Conservation (phyloP, 2,329 filamentous ascomycete genomes). For the Parastagonospora avenae region DNA sequence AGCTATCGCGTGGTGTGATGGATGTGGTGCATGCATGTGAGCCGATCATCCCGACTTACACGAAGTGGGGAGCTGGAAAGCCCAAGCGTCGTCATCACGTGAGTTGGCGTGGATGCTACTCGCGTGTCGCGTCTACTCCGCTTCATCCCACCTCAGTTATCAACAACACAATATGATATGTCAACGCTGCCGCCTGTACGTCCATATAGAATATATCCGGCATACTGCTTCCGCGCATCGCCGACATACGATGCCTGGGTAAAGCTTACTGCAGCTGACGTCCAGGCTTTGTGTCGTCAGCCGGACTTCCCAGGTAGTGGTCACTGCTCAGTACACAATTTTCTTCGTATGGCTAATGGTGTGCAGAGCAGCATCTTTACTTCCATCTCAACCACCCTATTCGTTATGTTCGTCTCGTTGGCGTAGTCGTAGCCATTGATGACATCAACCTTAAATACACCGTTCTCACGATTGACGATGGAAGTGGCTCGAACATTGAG, state of each 20-base stretch:
- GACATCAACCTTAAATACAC: constrained; percentile 48
- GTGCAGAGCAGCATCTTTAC: constrained; percentile 59
- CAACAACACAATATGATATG: constrained; percentile 37
- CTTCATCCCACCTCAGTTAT: constrained; percentile 11
- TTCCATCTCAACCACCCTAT: constrained; percentile 61
- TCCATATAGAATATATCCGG: constrained; percentile 56
- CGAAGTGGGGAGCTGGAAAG: constrained; percentile 2
- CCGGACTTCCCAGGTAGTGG: constrained; percentile 56
- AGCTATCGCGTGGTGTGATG: constrained; percentile 18
- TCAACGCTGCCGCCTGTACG: constrained; percentile 28
- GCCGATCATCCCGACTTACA: constrained; percentile 22
- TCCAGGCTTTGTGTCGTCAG: constrained; percentile 57
- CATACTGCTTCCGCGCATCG: constrained; percentile 64
- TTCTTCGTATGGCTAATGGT: not conserved
- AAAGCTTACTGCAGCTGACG: constrained; percentile 62
- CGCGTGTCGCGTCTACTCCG: constrained; percentile 18
- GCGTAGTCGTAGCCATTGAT: constrained; percentile 52
- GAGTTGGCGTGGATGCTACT: constrained; percentile 9
- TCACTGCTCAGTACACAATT: not conserved
- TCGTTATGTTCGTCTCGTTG: constrained; percentile 54
- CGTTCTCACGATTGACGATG: constrained; percentile 64
- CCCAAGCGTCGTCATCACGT: constrained; percentile 14
- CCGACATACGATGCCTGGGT: constrained; percentile 69
- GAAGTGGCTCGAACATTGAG: constrained; percentile 64
- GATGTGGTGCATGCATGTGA: constrained; percentile 22